Percentiles rank a stretch among this genome's conserved stretches.
phyloP scores from a whole-genome alignment of 495 filamentous ascomycete genomes.

The Tetracladium setigerum region DNA sequence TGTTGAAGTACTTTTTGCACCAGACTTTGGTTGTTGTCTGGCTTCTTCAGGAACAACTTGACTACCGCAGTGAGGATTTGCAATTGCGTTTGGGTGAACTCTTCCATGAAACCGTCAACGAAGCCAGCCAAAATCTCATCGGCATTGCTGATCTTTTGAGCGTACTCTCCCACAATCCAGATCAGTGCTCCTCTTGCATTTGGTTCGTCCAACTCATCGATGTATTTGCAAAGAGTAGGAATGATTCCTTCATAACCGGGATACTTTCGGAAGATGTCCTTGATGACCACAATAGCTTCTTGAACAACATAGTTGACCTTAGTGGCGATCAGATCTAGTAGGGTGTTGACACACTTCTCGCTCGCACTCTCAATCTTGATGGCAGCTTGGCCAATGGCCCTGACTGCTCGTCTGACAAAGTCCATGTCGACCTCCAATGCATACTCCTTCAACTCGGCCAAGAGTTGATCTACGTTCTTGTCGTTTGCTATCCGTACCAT shows the following conservation, averaged over 20 bases:
- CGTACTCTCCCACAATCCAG: slow-evolving; percentile 98
- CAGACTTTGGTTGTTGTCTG: slow-evolving; percentile 75
- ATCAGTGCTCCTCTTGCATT: slow-evolving; percentile 87
- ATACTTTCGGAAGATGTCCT: slow-evolving; percentile 97
- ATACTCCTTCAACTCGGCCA: slow-evolving; percentile 94
- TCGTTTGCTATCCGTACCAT: slow-evolving; percentile 99
- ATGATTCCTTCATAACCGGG: slow-evolving; percentile 98
- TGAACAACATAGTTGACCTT: slow-evolving; percentile 99
- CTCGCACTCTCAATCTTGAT: slow-evolving; percentile 95
- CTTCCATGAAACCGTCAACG: slow-evolving; percentile 86
- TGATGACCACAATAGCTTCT: slow-evolving; percentile 96
- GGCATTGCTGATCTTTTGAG: slow-evolving; percentile 97
- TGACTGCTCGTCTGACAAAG: slow-evolving; percentile 88
- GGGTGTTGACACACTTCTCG: slow-evolving; percentile 89
- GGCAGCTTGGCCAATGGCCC: slow-evolving; percentile 92
- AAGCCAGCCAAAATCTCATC: slow-evolving; percentile 82
- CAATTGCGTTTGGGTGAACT: slow-evolving; percentile 88
- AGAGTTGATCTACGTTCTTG: slow-evolving; percentile 88
- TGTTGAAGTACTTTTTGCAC: slow-evolving; percentile 90
- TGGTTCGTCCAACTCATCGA: slow-evolving; percentile 94
- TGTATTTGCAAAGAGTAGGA: slow-evolving; percentile 90
- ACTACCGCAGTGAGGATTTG: slow-evolving; percentile 96
- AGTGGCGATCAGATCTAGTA: slow-evolving; percentile 88
- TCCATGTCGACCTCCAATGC: slow-evolving; percentile 99
- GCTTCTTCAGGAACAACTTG: slow-evolving; percentile 94